phyloP scores from a whole-genome alignment of 179 eudicot genomes.

The Silene noctiflora region DNA sequence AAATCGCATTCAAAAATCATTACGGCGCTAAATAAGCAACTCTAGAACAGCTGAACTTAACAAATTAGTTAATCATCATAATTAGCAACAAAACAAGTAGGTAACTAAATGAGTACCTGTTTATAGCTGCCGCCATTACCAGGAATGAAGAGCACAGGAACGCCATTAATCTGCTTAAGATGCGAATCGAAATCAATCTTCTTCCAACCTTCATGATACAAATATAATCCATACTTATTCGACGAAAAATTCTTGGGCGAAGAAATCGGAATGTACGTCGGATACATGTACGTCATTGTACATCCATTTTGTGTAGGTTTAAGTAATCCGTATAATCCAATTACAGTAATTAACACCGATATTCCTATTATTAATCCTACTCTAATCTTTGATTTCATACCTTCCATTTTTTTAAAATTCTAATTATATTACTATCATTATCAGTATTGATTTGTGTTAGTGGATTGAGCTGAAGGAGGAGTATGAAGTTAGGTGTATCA shows the following conservation, averaged over 20 bases:
- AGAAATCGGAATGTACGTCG: slow-evolving; percentile 82
- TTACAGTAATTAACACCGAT: slow-evolving; percentile 38
- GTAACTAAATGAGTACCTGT: slow-evolving; percentile 48
- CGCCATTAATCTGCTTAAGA: slow-evolving; percentile 69
- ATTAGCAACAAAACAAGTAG: background rate
- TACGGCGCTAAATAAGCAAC: background rate
- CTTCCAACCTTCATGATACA: slow-evolving; percentile 99
- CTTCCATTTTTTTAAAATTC: slow-evolving; percentile 34
- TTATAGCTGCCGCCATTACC: slow-evolving; percentile 98
- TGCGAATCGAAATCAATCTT: slow-evolving; percentile 76
- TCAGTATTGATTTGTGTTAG: background rate
- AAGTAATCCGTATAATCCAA: slow-evolving; percentile 54
- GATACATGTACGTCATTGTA: slow-evolving; percentile 95
- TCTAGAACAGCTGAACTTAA: background rate
- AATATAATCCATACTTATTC: slow-evolving; percentile 69
- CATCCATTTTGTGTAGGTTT: slow-evolving; percentile 69
- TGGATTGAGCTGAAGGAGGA: background rate
- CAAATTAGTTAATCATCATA: background rate
- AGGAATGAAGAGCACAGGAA: slow-evolving; percentile 83
- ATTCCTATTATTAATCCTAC: slow-evolving; percentile 45
- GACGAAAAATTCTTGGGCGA: slow-evolving; percentile 55
- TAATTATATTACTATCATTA: background rate
- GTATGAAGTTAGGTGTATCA: background rate
- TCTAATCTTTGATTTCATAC: slow-evolving; percentile 47
- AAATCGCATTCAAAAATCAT: background rate